phyloP scores from a whole-genome alignment of 176 grass and related monocot species.

The Lolium rigidum region DNA sequence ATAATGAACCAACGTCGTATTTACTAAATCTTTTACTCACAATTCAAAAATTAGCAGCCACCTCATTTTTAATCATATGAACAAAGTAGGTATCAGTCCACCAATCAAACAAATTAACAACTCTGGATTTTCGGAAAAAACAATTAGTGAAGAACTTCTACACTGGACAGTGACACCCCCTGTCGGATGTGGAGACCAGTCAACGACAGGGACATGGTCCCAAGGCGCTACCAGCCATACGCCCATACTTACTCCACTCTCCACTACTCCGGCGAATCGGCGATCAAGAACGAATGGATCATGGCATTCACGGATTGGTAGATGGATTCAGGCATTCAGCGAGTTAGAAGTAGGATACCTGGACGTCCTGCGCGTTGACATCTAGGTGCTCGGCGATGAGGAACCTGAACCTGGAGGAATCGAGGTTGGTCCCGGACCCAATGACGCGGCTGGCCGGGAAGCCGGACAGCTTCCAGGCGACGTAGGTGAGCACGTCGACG shows the following conservation, averaged over 20 bases:
- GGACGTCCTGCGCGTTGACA: conserved; percentile 1
- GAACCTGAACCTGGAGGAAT: neutral
- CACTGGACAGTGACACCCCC: neutral
- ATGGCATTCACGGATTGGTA: too few species aligned
- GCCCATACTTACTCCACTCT: neutral
- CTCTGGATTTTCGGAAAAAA: conserved; percentile 51
- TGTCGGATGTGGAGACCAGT: neutral
- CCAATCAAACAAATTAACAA: conserved; percentile 16
- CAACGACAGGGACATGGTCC: neutral
- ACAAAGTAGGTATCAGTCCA: neutral
- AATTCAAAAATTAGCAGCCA: too few species aligned
- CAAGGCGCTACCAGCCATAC: too few species aligned
- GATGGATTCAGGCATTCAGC: too few species aligned
- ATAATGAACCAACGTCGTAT: too few species aligned
- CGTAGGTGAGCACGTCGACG: neutral
- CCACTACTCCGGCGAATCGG: neutral
- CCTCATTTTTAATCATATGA: neutral
- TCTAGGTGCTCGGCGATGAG: neutral
- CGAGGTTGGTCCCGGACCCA: neutral
- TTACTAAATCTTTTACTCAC: too few species aligned
- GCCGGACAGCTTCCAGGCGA: neutral
- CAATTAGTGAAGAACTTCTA: conserved; percentile 39
- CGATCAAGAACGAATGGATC: too few species aligned
- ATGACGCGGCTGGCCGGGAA: neutral
- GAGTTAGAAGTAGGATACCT: conserved; percentile 47